phyloP scores from a whole-genome alignment of 768 basidiomycete species.

The Russula compacta region DNA sequence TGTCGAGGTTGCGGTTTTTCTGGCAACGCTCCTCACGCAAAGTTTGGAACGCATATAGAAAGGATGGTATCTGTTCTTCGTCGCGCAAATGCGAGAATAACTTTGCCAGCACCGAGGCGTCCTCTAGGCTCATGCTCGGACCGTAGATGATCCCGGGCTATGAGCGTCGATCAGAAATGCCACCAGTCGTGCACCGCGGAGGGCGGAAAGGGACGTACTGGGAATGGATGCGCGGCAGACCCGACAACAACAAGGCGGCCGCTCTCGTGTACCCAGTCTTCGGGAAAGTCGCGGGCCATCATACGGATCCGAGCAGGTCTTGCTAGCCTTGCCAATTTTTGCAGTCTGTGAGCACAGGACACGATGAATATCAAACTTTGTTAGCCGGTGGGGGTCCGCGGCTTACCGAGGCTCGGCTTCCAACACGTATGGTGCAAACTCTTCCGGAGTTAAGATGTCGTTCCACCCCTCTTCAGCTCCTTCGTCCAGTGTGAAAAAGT shows the following conservation, averaged over 20 bases:
- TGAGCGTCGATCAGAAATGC: background rate
- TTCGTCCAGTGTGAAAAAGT: conserved; percentile 22
- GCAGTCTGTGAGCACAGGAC: conserved; percentile 7
- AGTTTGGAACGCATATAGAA: conserved; percentile 30
- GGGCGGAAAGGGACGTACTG: conserved; percentile 20
- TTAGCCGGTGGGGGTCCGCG: background rate
- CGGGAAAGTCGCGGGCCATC: conserved; percentile 21
- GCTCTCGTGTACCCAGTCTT: conserved; percentile 29
- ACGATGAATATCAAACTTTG: background rate
- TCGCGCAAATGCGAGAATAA: conserved; percentile 30
- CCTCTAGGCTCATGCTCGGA: conserved; percentile 31
- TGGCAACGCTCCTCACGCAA: conserved; percentile 26
- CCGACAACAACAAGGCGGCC: conserved; percentile 28
- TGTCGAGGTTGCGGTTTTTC: conserved; percentile 20
- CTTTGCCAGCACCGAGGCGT: conserved; percentile 33
- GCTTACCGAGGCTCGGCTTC: conserved; percentile 18
- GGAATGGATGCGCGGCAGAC: conserved; percentile 32
- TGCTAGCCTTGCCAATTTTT: conserved; percentile 18
- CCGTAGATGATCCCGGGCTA: conserved; percentile 29
- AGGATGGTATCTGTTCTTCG: conserved; percentile 26
- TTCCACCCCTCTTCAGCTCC: conserved; percentile 12
- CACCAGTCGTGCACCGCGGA: too few species aligned
- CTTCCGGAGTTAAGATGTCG: conserved; percentile 13
- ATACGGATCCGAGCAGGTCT: conserved; percentile 20
- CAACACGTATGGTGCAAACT: conserved; percentile 6